Percentiles rank a stretch among this genome's conserved stretches.
Conservation (phyloP, 352 stramenopile species). For the Phytophthora hybrid region DNA sequence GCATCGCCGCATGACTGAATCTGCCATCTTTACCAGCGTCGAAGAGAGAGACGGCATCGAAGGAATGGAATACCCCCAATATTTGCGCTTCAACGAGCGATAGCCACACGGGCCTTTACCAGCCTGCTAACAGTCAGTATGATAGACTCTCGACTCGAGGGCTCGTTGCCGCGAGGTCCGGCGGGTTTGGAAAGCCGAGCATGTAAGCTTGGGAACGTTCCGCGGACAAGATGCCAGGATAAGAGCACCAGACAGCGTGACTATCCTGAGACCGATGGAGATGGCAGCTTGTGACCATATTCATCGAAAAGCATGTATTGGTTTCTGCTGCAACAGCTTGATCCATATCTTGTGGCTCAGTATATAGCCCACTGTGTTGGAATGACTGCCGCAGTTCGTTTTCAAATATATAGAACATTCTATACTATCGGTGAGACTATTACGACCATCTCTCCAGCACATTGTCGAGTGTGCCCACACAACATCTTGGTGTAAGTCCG, state of each 20-base stretch:
- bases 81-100: constrained; percentile 21
- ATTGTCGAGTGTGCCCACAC: constrained; percentile 16
- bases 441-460: constrained; percentile 9
- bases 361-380: background rate
- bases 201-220: constrained; percentile 7
- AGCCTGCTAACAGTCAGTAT: background rate
- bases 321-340: constrained; percentile 29
- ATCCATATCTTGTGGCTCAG: constrained; percentile 8
- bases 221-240: constrained; percentile 29
- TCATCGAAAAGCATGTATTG: constrained; percentile 12
- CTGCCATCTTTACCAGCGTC: constrained; percentile 1
- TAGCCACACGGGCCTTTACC: constrained; percentile 15
- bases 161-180: background rate
- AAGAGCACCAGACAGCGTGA: constrained; percentile 18
- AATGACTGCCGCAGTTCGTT: constrained; percentile 2
- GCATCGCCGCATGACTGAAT: background rate
- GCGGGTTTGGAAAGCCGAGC: background rate
- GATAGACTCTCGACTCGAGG: background rate
- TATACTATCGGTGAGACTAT: background rate
- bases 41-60: constrained; percentile 7
- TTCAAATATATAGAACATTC: constrained; percentile 9
- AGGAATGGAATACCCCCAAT: background rate
- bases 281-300: constrained; percentile 2
- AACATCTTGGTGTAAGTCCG: constrained; percentile 8
- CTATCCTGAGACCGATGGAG: constrained; percentile 7